Evolutionary conservation across 2,329 filamentous ascomycete species (phyloP).

Genomic region (Aquanectria penicillioides): DNA sequence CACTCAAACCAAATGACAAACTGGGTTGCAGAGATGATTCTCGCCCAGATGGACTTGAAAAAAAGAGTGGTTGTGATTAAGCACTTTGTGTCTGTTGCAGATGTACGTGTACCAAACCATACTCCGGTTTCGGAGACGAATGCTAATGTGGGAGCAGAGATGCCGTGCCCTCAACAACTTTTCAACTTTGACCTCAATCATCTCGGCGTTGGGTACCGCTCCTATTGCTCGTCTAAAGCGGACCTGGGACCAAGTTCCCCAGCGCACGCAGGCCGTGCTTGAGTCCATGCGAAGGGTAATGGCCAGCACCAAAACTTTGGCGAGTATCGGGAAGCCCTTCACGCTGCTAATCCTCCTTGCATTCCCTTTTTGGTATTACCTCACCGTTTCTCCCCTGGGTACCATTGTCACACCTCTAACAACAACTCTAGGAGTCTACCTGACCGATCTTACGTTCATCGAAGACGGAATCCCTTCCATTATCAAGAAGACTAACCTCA

Average conservation of each 20-base stretch:
- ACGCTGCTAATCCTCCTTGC: constrained; percentile 93
- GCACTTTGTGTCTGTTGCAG: constrained; percentile 95
- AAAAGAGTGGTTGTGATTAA: constrained; percentile 98
- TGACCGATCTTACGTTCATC: constrained; percentile 98
- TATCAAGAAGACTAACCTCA: constrained; percentile 94
- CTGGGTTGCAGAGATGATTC: constrained; percentile 99
- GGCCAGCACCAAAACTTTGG: constrained; percentile 97
- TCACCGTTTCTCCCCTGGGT: background rate
- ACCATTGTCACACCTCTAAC: background rate
- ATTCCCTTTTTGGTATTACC: constrained; percentile 94
- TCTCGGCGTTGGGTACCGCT: constrained; percentile 92
- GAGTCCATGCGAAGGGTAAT: constrained; percentile 95
- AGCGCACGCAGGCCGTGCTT: constrained; percentile 80
- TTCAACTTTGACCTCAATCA: constrained; percentile 96
- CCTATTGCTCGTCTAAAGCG: constrained; percentile 93
- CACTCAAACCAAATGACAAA: constrained; percentile 99
- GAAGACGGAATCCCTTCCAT: constrained; percentile 97
- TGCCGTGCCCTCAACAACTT: constrained; percentile 95
- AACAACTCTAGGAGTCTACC: constrained; percentile 77
- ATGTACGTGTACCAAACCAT: constrained; percentile 70
- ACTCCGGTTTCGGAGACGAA: background rate
- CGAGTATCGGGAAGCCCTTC: constrained; percentile 92
- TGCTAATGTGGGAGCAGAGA: constrained; percentile 68
- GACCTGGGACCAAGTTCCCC: constrained; percentile 94
- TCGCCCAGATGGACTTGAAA: constrained; percentile 93